These are phyloP conservation scores for Podospora australis DNA, from an alignment of 495 filamentous ascomycete species.

Conservation along the genomic window DNA sequence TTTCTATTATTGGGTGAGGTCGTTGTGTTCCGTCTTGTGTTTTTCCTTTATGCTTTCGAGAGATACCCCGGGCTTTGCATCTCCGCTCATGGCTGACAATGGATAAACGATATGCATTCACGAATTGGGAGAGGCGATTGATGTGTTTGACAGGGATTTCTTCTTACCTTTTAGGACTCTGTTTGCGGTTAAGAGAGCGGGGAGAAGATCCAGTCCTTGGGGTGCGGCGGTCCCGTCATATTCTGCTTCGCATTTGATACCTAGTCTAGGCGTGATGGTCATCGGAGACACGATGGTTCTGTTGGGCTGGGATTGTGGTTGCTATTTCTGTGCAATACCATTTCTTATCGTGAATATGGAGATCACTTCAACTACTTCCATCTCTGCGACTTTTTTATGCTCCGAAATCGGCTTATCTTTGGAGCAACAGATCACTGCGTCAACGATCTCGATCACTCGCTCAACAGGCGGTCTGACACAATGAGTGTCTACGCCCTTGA, in stretches of 20 bases:
- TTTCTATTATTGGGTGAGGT: conserved; percentile 3
- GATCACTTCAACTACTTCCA: no score
- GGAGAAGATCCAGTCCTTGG: no score
- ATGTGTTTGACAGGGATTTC: neutral
- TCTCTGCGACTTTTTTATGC: no score
- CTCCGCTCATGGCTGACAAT: neutral
- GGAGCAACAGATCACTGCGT: no score
- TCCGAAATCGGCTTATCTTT: no score
- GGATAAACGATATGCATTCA: neutral
- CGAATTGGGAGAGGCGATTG: neutral
- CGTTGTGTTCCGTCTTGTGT: no score
- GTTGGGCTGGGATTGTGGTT: no score
- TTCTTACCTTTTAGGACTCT: neutral
- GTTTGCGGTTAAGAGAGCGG: no score
- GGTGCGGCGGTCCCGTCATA: neutral
- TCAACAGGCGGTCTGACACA: neutral
- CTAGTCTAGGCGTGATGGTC: neutral
- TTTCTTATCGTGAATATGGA: no score
- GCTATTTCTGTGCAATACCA: no score
- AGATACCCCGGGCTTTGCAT: conserved; percentile 5
- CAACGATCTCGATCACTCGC: neutral
- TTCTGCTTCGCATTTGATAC: neutral
- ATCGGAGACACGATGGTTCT: no score
- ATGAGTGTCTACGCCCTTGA: neutral
- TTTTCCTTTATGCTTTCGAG: neutral